Evolutionary conservation across 495 filamentous ascomycete genomes (phyloP), one percentile per base, ranked within the genome.

Genomic region (Coniosporium apollinis): DNA sequence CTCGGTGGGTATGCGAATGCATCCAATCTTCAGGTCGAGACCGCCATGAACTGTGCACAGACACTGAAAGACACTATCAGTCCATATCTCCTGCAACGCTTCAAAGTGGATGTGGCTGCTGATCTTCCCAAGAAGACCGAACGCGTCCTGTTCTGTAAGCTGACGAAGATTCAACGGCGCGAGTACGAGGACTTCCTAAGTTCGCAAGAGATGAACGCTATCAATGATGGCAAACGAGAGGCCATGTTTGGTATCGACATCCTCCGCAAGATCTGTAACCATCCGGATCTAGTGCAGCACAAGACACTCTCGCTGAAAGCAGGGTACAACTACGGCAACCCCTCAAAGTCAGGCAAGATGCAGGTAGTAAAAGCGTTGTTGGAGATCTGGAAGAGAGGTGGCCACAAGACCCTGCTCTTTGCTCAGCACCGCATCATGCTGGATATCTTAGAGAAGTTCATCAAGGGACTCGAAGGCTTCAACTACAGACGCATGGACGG

Each of bases 191-290:
- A 61, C 7, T 94, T 94, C 47, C 64, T 97, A n/a, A 59, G 57
- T 21, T 92, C 84, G 0, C 69, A 78, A 9, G 84, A 93, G 18
- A 81, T 94, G 68, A 66, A 65, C 13, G 67, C 73, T 0, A 87
- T 97, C 37, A 52, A 82, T 9, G 69, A 66, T 25, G 76, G 77
- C 19, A 76, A 70, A 16, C 65, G 70, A n/a, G 79, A 91, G 42
- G 75, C 79, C 2, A 60, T 97, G 1, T 87, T 76, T 49, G 87
- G 84, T 6, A 80, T 97, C 36, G 84, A 94, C 47, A 78, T 82
- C 17, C 60, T 97, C 22, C 79, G 89, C 37, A 97, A 97, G 61
- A 84, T 97, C 28, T 94, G 89, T 60, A 96, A 96, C 48, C 89
- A 97, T 46, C 87, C 89, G 1, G 87, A 97, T 54, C 63, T 97